Conservation (phyloP, 2,329 filamentous ascomycete species). For the Aspergillus novoparasiticus region DNA sequence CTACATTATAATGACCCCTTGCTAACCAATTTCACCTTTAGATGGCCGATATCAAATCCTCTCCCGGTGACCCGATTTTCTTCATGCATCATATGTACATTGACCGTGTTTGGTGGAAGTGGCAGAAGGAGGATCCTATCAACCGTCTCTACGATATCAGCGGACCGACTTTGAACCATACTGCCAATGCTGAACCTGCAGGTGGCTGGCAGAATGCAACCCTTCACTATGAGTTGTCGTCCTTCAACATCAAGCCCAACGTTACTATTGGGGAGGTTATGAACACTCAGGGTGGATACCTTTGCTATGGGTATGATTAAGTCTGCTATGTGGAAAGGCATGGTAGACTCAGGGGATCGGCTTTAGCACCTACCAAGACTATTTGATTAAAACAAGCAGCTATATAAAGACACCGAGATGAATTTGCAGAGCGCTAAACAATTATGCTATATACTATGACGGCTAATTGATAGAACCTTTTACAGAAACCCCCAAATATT, state of each 20-base stretch:
- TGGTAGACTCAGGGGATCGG: background rate
- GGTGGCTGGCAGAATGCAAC: constrained; percentile 11
- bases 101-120: constrained; percentile 12
- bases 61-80: constrained; percentile 12
- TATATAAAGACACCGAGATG: too few relatives aligned
- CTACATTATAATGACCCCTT: background rate
- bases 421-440: too few relatives aligned
- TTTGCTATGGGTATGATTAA: constrained; percentile 11
- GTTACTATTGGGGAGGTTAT: constrained; percentile 12
- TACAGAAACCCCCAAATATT: too few relatives aligned
- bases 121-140: constrained; percentile 10
- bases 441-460: background rate
- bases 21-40: background rate
- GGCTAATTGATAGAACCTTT: too few relatives aligned
- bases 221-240: constrained; percentile 10
- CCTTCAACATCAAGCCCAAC: constrained; percentile 10
- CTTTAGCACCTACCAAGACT: background rate
- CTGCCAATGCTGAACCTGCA: constrained; percentile 10
- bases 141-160: constrained; percentile 14
- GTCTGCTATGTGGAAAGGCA: background rate
- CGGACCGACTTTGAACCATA: constrained; percentile 8
- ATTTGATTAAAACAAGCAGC: too few relatives aligned
- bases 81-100: constrained; percentile 16
- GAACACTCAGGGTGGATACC: constrained; percentile 13
- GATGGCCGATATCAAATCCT: constrained; percentile 12